Percentiles rank a stretch among this genome's conserved stretches.
Conservation (phyloP, 1,139 yeast genomes). For the Pichia sorboxylosa region DNA sequence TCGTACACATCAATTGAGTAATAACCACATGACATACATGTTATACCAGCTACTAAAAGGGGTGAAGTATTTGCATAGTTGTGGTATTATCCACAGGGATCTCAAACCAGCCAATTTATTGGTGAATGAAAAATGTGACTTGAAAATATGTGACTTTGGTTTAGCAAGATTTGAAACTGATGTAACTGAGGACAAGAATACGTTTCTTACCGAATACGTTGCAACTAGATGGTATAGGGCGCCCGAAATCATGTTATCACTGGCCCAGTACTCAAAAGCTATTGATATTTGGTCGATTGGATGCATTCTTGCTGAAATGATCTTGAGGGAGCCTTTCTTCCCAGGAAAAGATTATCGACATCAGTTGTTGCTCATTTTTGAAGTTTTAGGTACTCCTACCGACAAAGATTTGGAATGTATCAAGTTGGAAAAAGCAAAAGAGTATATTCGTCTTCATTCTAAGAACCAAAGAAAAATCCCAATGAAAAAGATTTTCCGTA, state of each 20-base stretch:
- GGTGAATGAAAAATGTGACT: constrained; percentile 83
- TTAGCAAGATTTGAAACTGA: constrained; percentile 48
- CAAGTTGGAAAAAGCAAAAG: constrained; percentile 75
- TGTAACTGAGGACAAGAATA: constrained; percentile 23
- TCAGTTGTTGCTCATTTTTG: constrained; percentile 78
- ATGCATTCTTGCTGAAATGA: constrained; percentile 88
- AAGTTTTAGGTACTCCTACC: constrained; percentile 80
- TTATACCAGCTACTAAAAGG: constrained; percentile 86
- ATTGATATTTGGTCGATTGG: constrained; percentile 97
- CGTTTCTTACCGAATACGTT: constrained; percentile 86
- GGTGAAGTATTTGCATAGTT: constrained; percentile 79
- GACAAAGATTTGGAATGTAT: constrained; percentile 73
- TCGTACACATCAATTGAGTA: constrained; percentile 70
- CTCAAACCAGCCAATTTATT: constrained; percentile 83
- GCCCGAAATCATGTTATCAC: constrained; percentile 92
- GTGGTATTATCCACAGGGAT: constrained; percentile 87
- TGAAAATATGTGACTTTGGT: constrained; percentile 92
- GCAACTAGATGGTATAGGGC: constrained; percentile 98
- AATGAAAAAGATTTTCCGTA: constrained; percentile 36
- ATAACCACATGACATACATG: constrained; percentile 90
- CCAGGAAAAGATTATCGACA: constrained; percentile 94
- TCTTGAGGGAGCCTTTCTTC: constrained; percentile 74
- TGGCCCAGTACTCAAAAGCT: constrained; percentile 87
- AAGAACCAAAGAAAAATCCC: constrained; percentile 50
- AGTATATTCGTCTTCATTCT: constrained; percentile 72